Evolutionary conservation across 2,329 filamentous ascomycete genomes (phyloP), one percentile per base, ranked within the genome.

Genomic region (Aspergillus sclerotialis): DNA sequence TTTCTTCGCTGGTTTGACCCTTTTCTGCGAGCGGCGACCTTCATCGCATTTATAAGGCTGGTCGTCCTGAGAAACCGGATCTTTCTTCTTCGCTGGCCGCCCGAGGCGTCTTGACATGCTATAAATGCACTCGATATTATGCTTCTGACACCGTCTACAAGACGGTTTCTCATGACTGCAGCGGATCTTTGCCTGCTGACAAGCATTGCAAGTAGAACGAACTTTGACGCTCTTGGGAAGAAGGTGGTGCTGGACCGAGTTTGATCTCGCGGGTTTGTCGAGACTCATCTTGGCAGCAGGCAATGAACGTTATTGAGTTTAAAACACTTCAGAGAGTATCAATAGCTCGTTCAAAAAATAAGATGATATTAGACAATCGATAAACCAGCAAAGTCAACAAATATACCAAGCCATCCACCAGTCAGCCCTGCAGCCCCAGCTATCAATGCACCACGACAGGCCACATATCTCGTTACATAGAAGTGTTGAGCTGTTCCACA

Each of bases 131-230:
- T 49, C 44, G 4, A 59, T 51, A 13, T 55, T 53, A 12, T 61
- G 56, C 21, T 55, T 58, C 29, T 52, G 52, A 19, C 58, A 61
- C 19, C 58, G 43, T 11, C 49, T 50, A 38, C 58, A 61, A 2
- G 55, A 51, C 6, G 55, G 55, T 14, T 51, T 58, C 33, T 60
- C 55, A 38, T 61, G 58, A 15, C 57, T 56, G 45, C 58, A 61
- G 6, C 57, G 51, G 11, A 61, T 60, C 25, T 61, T 61, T 7
- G 58, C 58, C 34, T 59, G 55, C 29, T 61, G 58, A 15, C 58
- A 61, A n/a, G 58, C 55, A 36, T 61, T 60, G 44, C 58, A 61
- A 6, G 58, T 61, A 5, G 56, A 58, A 29, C 58, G 54, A 13
- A 59, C 47, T 29, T 60, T 60, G 25, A 58, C 54, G 18, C 55